Base-by-base conservation (phyloP, 495 filamentous ascomycete species). In the Paragyromitra xinjiangensis region DNA sequence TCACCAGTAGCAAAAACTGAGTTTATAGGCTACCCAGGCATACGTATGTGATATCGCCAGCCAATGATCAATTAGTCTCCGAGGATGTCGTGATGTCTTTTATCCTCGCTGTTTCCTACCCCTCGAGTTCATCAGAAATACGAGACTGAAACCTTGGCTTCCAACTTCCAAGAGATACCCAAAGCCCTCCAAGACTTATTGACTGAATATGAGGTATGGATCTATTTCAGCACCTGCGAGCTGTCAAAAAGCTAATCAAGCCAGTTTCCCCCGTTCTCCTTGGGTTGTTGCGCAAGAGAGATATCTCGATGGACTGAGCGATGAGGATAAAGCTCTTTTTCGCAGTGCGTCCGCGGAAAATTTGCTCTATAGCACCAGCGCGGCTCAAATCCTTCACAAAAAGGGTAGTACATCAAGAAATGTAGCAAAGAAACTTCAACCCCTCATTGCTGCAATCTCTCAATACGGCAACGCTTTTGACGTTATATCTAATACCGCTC, bases 381-480 rank as follows among this genome's bases (percentile, higher is more conserved):
- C 77, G 2, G 50, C 69, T 34, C 72, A 81, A 24, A 65, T 40
- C 56, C 40, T 69, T 14, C 64, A 80, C n/a, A 79, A 83, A 71
- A 44, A 64, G 6, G 58, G 39, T 2, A 85, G 84, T 67, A 81
- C 72, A 44, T 79, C 64, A n/a, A 79, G 83, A 45, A 59, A 56
- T 4, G 53, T 82, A 8, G 55, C 73, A 0, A 76, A 69, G 26
- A 83, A 80, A 62, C 71, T 85, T 5, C 59, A 77, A 45, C 84
- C 85, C 0, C 63, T 86, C 11, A 70, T 85, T 44, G 71, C 80
- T 4, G 81, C 81, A 1, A 80, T 86, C n/a, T 80, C 83, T n/a
- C 79, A 84, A 22, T 87, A 85, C 69, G 84, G 85, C 3, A 75
- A 80, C 58, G 83, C 83, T n/a, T 53, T 86, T 0, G 84, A 86